Evolutionary conservation across 75 land plant genomes (phyloP).

Genomic region (Pinus albicaulis): DNA sequence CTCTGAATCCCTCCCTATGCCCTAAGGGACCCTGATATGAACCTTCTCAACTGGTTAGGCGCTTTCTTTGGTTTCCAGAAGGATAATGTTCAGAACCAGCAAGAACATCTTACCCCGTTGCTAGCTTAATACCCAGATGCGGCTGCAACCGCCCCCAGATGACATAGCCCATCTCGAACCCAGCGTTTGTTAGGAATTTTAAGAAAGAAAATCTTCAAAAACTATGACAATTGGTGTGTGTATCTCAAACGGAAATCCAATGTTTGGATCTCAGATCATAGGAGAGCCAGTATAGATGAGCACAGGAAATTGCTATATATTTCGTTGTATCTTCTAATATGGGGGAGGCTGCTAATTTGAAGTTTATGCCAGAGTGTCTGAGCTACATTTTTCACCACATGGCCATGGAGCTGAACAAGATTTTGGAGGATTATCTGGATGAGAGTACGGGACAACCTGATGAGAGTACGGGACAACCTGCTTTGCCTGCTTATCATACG

Average conservation of each 20-base stretch:
- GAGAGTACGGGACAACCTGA: too few species aligned
- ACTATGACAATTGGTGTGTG: slow-evolving; percentile 78
- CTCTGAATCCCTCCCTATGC: slow-evolving; percentile 56
- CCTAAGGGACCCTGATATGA: slow-evolving; percentile 48
- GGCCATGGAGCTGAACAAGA: slow-evolving; percentile 69
- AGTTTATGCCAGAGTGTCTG: slow-evolving; percentile 82
- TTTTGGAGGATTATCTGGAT: slow-evolving; percentile 64
- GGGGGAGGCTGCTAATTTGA: slow-evolving; percentile 91
- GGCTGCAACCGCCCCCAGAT: slow-evolving; percentile 70
- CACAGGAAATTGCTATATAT: slow-evolving; percentile 73
- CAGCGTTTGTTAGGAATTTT: slow-evolving; percentile 46
- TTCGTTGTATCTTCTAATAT: slow-evolving; percentile 76
- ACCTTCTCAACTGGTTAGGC: slow-evolving; percentile 92
- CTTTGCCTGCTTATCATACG: slow-evolving; percentile 30
- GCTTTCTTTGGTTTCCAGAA: slow-evolving; percentile 83
- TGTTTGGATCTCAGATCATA: slow-evolving; percentile 27
- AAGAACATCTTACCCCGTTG: slow-evolving; percentile 90
- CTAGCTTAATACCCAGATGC: slow-evolving; percentile 91
- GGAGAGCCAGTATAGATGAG: slow-evolving; percentile 10
- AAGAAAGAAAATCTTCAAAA: slow-evolving; percentile 60
- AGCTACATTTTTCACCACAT: slow-evolving; percentile 84
- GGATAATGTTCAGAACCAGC: slow-evolving; percentile 82
- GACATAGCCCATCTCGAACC: slow-evolving; percentile 60
- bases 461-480: slow-evolving; percentile 29
- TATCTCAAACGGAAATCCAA: slow-evolving; percentile 43